Conservation (phyloP, 345 rosid species). For the Durio zibethinus region DNA sequence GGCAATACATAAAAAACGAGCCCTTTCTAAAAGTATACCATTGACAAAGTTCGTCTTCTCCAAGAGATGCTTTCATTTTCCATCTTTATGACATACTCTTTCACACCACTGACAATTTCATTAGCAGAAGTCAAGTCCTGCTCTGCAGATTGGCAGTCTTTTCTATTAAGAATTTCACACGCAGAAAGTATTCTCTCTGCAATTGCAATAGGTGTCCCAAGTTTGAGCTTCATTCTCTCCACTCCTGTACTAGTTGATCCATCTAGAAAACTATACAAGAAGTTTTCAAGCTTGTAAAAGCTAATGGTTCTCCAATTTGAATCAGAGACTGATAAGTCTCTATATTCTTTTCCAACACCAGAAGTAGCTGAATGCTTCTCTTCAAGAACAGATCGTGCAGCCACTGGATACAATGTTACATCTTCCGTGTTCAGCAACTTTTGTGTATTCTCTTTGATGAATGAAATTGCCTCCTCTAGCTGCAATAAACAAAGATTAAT, state of each 20-base stretch:
- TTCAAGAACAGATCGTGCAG: slow-evolving; percentile 84
- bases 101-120: slow-evolving; percentile 53
- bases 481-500: slow-evolving; percentile 33
- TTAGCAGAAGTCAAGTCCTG: slow-evolving; percentile 59
- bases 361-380: slow-evolving; percentile 60
- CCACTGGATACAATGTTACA: slow-evolving; percentile 71
- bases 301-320: slow-evolving; percentile 49
- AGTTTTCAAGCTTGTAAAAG: slow-evolving; percentile 64
- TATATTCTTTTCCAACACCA: slow-evolving; percentile 37
- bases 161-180: slow-evolving; percentile 55
- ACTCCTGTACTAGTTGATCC: slow-evolving; percentile 67
- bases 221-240: slow-evolving; percentile 92
- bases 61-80: slow-evolving; percentile 80
- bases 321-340: slow-evolving; percentile 36
- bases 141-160: slow-evolving; percentile 51
- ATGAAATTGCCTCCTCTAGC: slow-evolving; percentile 88
- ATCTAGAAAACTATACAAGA: slow-evolving; percentile 77
- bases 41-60: slow-evolving; percentile 58
- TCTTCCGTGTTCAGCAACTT: slow-evolving; percentile 73
- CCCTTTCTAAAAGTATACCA: slow-evolving; percentile 45
- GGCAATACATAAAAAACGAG: too few species aligned
- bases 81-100: slow-evolving; percentile 50
- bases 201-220: slow-evolving; percentile 82
- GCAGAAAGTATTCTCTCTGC: slow-evolving; percentile 75
- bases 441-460: slow-evolving; percentile 65